Evolutionary conservation across 106 monocot genomes (phyloP).

Genomic region (Hemerocallis citrina): DNA sequence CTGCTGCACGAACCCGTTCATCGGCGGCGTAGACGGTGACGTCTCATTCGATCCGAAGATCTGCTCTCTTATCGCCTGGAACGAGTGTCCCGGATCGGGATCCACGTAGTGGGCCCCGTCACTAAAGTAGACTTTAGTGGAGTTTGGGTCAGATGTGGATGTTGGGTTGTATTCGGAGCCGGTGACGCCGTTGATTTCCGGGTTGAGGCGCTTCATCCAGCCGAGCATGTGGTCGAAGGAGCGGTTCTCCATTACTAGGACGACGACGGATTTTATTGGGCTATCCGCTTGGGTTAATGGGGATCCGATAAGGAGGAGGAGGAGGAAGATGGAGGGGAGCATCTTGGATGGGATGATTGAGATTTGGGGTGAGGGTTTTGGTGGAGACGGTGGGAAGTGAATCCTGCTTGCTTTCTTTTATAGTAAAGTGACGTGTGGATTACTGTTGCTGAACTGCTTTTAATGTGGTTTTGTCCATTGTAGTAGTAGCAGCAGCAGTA

Average conservation of each 20-base stretch:
- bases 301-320: slow-evolving; percentile 8
- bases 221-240: slow-evolving; percentile 77
- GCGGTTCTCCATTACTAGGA: slow-evolving; percentile 90
- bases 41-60: slow-evolving; percentile 65
- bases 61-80: slow-evolving; percentile 86
- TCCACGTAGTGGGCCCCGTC: slow-evolving; percentile 33
- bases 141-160: slow-evolving; percentile 41
- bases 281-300: slow-evolving; percentile 12
- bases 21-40: slow-evolving; percentile 29
- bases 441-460: too few species aligned
- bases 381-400: too few species aligned
- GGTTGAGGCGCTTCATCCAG: slow-evolving; percentile 73
- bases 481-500: too few species aligned
- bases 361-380: not conserved
- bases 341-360: too few species aligned
- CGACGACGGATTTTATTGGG: slow-evolving; percentile 53
- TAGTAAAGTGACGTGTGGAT: too few species aligned
- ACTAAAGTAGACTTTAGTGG: slow-evolving; percentile 22
- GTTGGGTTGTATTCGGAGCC: slow-evolving; percentile 44
- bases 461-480: too few species aligned
- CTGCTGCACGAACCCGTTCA: slow-evolving; percentile 69
- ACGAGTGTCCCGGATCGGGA: slow-evolving; percentile 82
- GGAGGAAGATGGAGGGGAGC: slow-evolving; percentile 9
- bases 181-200: slow-evolving; percentile 54
- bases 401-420: too few species aligned